Evolutionary conservation across 805 yeast species (phyloP).

Genomic region (Maudiozyma barnettii): DNA sequence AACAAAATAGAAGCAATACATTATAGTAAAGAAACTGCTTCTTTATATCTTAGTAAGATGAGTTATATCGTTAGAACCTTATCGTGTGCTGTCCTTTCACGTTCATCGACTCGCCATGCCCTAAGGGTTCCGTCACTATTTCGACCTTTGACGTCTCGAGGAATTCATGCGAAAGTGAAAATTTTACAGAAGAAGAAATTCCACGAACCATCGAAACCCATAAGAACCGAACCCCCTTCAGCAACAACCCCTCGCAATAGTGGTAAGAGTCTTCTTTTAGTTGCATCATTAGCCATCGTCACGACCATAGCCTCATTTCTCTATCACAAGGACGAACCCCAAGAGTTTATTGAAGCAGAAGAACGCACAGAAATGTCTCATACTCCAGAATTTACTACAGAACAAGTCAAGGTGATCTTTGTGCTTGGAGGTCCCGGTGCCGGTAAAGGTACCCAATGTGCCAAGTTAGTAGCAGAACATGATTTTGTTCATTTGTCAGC

Average conservation of each 20-base stretch:
- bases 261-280: conserved; percentile 31
- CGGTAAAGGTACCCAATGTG: conserved; percentile 96
- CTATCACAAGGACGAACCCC: conserved; percentile 37
- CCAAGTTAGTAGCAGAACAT: conserved; percentile 67
- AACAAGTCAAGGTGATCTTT: conserved; percentile 70
- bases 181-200: not conserved
- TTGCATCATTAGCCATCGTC: conserved; percentile 39
- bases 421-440: conserved; percentile 98
- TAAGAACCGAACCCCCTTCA: not conserved
- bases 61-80: too few species aligned
- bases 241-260: conserved; percentile 5
- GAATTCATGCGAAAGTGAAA: not conserved
- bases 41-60: too few species aligned
- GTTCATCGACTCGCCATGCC: not conserved
- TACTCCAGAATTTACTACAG: conserved; percentile 43
- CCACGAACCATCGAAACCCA: not conserved
- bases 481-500: conserved; percentile 86
- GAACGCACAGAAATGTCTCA: conserved; percentile 2
- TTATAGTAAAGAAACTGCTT: too few species aligned
- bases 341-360: conserved; percentile 34
- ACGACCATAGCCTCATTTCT: conserved; percentile 37
- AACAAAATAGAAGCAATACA: too few species aligned
- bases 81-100: too few species aligned
- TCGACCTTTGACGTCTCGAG: not conserved
- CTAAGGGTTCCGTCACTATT: too few species aligned